Conservation (phyloP, 2,329 filamentous ascomycete species). For the Dactylellina sp. region DNA sequence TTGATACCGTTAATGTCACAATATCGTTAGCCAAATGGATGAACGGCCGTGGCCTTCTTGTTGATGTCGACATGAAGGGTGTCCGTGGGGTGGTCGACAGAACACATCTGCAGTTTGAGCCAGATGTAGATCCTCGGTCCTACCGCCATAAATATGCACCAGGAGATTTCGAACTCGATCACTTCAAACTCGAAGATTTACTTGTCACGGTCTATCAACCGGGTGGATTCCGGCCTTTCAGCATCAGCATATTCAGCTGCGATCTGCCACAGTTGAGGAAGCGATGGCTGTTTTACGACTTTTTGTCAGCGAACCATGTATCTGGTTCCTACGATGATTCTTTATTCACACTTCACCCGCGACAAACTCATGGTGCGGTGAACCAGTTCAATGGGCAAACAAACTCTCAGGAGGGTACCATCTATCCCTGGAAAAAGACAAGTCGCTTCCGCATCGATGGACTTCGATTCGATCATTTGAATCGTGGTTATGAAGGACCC, state of each 20-base stretch:
- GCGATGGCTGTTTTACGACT: conserved; percentile 98
- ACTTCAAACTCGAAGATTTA: conserved; percentile 94
- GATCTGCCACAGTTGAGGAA: conserved; percentile 92
- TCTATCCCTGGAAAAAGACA: conserved; percentile 89
- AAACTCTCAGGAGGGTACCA: conserved; percentile 73
- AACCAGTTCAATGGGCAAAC: conserved; percentile 70
- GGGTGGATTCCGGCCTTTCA: conserved; percentile 89
- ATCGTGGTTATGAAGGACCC: conserved; percentile 89
- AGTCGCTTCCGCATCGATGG: conserved; percentile 91
- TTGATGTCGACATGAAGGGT: conserved; percentile 93
- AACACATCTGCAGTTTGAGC: conserved; percentile 80
- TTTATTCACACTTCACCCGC: conserved; percentile 94
- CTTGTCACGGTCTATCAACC: conserved; percentile 93
- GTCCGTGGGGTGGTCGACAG: conserved; percentile 92
- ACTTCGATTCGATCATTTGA: conserved; percentile 94
- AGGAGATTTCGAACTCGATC: conserved; percentile 96
- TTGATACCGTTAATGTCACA: conserved; percentile 95
- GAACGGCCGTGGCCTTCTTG: conserved; percentile 91
- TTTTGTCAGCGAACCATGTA: conserved; percentile 93
- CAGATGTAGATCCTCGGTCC: conserved; percentile 81
- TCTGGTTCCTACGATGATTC: conserved; percentile 95
- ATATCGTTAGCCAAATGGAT: conserved; percentile 99
- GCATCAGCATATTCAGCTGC: conserved; percentile 94
- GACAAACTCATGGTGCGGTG: conserved; percentile 83
- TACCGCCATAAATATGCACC: conserved; percentile 88